phyloP scores from a whole-genome alignment of 352 stramenopile species.

The Phytophthora macrochlamydospora region DNA sequence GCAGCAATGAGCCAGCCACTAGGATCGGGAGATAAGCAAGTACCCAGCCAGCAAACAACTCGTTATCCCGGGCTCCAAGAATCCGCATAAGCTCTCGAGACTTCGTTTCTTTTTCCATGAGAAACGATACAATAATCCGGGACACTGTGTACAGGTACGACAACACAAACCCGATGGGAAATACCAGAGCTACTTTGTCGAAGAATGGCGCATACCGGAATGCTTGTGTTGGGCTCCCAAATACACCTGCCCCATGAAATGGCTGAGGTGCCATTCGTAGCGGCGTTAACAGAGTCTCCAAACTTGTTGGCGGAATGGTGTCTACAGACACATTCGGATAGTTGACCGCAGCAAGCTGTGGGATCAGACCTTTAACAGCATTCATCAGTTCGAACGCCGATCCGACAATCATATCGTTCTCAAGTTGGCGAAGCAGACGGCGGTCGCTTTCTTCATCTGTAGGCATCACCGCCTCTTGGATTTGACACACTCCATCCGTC shows the following conservation, averaged over 20 bases:
- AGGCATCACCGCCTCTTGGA: constrained; percentile 40
- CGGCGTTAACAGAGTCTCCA: constrained; percentile 43
- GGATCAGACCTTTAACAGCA: constrained; percentile 20
- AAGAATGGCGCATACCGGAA: constrained; percentile 82
- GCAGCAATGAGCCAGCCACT: constrained; percentile 48
- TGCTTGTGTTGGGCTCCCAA: constrained; percentile 49
- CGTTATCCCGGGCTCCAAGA: constrained; percentile 80
- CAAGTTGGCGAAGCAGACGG: constrained; percentile 49
- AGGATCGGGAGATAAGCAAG: constrained; percentile 81
- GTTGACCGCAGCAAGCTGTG: constrained; percentile 10
- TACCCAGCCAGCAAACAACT: constrained; percentile 66
- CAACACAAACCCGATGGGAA: constrained; percentile 91
- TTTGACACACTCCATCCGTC: constrained; percentile 52
- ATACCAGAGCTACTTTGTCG: constrained; percentile 71
- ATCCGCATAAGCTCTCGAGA: constrained; percentile 93
- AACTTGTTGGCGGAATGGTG: constrained; percentile 39
- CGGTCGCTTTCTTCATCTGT: constrained; percentile 30
- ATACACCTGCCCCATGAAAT: constrained; percentile 54
- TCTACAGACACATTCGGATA: constrained; percentile 28
- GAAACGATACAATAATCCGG: constrained; percentile 87
- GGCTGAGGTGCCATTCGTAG: constrained; percentile 68
- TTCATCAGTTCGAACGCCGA: constrained; percentile 41
- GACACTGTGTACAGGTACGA: constrained; percentile 94
- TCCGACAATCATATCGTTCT: constrained; percentile 60
- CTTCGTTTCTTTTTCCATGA: constrained; percentile 92